phyloP scores from a whole-genome alignment of 2,329 filamentous ascomycete genomes.

The Didymella lethalis region DNA sequence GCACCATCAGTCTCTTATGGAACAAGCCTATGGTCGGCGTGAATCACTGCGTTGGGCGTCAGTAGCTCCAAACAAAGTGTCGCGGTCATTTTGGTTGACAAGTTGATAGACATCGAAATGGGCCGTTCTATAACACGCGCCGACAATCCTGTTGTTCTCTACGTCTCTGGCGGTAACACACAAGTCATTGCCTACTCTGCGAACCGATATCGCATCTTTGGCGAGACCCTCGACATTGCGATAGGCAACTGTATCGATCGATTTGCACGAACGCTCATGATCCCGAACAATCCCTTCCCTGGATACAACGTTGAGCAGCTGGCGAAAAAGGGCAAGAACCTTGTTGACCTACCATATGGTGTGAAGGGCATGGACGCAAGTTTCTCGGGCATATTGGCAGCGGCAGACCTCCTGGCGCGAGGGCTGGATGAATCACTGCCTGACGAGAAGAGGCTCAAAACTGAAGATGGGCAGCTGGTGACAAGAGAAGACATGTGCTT shows the following conservation, averaged over 20 bases:
- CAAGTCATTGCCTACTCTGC: conserved; percentile 98
- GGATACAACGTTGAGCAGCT: conserved; percentile 98
- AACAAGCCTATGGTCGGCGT: conserved; percentile 88
- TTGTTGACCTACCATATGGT: conserved; percentile 91
- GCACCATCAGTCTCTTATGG: conserved; percentile 85
- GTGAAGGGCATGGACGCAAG: conserved; percentile 99
- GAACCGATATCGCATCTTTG: conserved; percentile 95
- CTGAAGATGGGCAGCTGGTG: conserved; percentile 64
- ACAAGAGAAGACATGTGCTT: conserved; percentile 91
- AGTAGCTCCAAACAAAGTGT: conserved; percentile 32
- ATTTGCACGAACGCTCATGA: conserved; percentile 88
- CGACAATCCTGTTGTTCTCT: conserved; percentile 89
- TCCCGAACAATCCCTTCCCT: conserved; percentile 94
- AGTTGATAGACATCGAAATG: conserved; percentile 85
- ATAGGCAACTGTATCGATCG: conserved; percentile 97
- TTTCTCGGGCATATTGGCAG: conserved; percentile 89
- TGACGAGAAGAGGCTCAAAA: conserved; percentile 52
- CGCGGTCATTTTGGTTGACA: neutral
- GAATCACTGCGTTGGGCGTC: conserved; percentile 93
- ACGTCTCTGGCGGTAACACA: conserved; percentile 95
- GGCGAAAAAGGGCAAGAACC: conserved; percentile 73
- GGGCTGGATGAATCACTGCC: conserved; percentile 60
- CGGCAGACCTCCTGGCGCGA: conserved; percentile 79
- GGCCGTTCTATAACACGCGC: conserved; percentile 91
- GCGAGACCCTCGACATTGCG: conserved; percentile 95